Conservation (phyloP, 2,329 filamentous ascomycete genomes). For the Epichloe glyceriae region DNA sequence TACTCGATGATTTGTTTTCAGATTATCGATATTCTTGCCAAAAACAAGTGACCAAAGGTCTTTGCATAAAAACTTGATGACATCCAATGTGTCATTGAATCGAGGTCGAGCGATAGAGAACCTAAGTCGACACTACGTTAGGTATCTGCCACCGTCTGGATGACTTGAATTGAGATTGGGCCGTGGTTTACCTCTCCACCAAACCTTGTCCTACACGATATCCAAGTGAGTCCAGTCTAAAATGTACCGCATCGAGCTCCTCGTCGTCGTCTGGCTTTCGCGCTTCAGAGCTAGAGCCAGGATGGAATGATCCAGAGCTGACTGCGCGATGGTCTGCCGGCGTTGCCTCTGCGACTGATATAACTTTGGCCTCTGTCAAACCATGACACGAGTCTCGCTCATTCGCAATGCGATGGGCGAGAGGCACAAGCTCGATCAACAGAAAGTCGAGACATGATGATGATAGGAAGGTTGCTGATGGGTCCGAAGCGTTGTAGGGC, state of each 20-base stretch:
- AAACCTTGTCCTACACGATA: constrained; percentile 88
- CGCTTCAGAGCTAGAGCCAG: constrained; percentile 8
- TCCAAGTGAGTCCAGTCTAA: constrained; percentile 68
- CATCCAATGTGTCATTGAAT: constrained; percentile 83
- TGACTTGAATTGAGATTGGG: neutral
- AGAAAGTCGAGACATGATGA: constrained; percentile 86
- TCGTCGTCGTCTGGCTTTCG: constrained; percentile 55
- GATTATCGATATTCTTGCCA: constrained; percentile 93
- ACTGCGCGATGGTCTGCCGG: constrained; percentile 4
- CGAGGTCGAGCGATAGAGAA: constrained; percentile 75
- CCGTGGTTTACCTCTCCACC: constrained; percentile 60
- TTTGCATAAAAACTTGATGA: constrained; percentile 98
- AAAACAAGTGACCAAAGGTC: constrained; percentile 93
- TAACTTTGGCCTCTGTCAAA: constrained; percentile 9
- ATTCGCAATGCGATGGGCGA: constrained; percentile 75
- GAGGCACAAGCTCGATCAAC: constrained; percentile 90
- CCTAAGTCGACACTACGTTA: constrained; percentile 26
- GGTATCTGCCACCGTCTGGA: neutral
- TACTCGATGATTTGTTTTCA: constrained; percentile 94
- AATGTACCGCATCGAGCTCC: constrained; percentile 73
- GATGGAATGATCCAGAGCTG: constrained; percentile 14
- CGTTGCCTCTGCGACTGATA: constrained; percentile 9
- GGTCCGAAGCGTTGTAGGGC: constrained; percentile 60
- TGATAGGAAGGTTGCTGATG: constrained; percentile 62
- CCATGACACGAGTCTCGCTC: constrained; percentile 43